Evolutionary conservation across 2,329 filamentous ascomycete genomes (phyloP), one percentile per base, ranked within the genome.

Genomic region (Trichoderma atrobrunneum): DNA sequence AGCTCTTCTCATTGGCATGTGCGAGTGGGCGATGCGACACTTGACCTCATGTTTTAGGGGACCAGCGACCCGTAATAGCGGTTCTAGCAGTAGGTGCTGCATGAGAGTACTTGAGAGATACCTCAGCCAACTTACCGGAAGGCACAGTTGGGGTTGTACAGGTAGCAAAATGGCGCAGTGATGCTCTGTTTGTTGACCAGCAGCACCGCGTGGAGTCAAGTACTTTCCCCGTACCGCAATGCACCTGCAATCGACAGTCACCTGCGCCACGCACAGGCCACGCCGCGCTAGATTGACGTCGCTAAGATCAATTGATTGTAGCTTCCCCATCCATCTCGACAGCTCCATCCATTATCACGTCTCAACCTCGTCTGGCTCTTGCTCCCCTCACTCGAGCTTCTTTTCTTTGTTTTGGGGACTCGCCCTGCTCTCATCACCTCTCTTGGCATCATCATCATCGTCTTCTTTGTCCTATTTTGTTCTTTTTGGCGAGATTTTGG

Each of bases 261-360:
- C 69, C 69, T 66, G 69, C 59, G 69, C 69, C 48, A 56, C 51
- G 69, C 69, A 71, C 69, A 71, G 69, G 69, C 69, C 69, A 71
- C 51, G 28, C 36, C 54, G 66, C 66, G 57, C 66, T 70, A 62
- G 43, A 39, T 39, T 68, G 51, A 59, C 51, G 54, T 68, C 32
- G 65, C 65, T 43, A 43, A 21, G 24, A 59, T 16, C 32, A 7
- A 39, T 30, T 18, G 24, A 32, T 21, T 54, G 48, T n/a, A 60
- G 34, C 24, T 62, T 56, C 64, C 51, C 64, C 63, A 43, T 43
- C 16, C 39, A 66, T 63, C 21, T 28, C 18, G 16, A 18, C 7
- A 48, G 56, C 24, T 69, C 56, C 56, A 60, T 34, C 54, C 24
- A 51, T 26, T 43, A 32, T 59, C 56, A 34, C 66, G 18, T 28